Conservation (phyloP, 257 asterid species). For the Mentha longifolia region DNA sequence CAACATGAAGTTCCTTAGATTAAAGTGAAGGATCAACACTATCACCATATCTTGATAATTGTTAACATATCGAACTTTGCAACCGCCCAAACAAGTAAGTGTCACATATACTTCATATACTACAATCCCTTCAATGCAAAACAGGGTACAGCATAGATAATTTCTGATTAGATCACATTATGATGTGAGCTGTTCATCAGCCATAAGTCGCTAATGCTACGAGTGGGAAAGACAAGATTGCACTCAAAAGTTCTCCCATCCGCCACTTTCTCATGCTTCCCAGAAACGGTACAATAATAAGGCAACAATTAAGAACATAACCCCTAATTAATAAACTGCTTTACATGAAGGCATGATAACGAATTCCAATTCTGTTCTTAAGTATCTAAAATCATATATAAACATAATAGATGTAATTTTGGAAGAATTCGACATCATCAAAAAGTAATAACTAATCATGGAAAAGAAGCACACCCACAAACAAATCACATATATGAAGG, state of each 20-base stretch:
- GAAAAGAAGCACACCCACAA: no score
- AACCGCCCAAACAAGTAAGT: slow-evolving; percentile 13
- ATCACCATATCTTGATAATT: not conserved
- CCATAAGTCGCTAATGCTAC: no score
- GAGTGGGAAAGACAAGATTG: no score
- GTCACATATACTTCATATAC: not conserved
- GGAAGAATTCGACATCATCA: not conserved
- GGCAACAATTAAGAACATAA: no score
- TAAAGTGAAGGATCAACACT: slow-evolving; percentile 14
- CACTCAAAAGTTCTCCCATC: no score
- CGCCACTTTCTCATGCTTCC: no score
- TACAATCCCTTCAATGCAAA: no score
- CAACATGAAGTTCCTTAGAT: slow-evolving; percentile 28
- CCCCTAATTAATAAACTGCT: no score
- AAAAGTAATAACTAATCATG: not conserved
- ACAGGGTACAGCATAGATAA: slow-evolving; percentile 5
- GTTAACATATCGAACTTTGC: not conserved
- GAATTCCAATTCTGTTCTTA: not conserved
- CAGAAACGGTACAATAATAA: no score
- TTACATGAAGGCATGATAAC: no score
- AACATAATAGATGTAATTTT: not conserved
- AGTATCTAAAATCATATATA: not conserved
- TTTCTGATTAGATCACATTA: slow-evolving; percentile 24
- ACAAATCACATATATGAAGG: no score
- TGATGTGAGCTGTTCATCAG: slow-evolving; percentile 21